Evolutionary conservation across 306 rosid species (phyloP), one percentile per base, ranked within the genome.

Genomic region (Acacia melanoxylon): DNA sequence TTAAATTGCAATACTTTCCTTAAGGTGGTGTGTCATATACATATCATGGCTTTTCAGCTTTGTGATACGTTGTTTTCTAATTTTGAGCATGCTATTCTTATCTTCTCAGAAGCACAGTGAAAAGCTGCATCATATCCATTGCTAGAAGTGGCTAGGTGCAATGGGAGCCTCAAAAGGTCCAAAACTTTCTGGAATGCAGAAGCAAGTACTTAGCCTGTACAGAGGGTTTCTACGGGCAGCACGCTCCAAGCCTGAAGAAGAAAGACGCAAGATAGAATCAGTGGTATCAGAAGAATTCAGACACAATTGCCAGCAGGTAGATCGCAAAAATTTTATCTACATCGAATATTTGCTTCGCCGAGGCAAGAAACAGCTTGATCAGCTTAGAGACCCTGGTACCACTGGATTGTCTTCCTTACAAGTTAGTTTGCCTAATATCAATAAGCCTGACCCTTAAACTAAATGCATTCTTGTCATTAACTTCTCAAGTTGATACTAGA

Each of bases 141-240:
- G 25, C 20, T 35, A n/a, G 78, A 45, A 27, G 77, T 58, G 42
- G 62, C 22, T 72, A 37, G 79, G 40, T 49, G 78, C 88, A 59
- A 92, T 90, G 98, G 94, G 84, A 58, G 81, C 73, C 74, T 78
- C 86, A 2, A 27, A 75, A 27, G 90, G 81, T 22, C 86, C 83
- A 40, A 93, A 86, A 83, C 94, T 95, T 46, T 95, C 98, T 8
- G 98, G 98, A 45, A 84, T 95, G 94, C 99, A 95, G 78, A 95
- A 83, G 58, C 98, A 93, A 88, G 97, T 95, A 4, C 95, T 95
- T 20, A 74, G 93, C 51, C 77, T 93, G 37, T 93, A 91, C 88
- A 87, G 97, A 86, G 91, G 89, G 19, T 95, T 95, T 89, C 83
- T 95, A 17, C 90, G 97, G 54, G 89, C 90, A 4, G 92, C 99